Evolutionary conservation across 345 rosid species (phyloP).

Genomic region (Acer negundo): DNA sequence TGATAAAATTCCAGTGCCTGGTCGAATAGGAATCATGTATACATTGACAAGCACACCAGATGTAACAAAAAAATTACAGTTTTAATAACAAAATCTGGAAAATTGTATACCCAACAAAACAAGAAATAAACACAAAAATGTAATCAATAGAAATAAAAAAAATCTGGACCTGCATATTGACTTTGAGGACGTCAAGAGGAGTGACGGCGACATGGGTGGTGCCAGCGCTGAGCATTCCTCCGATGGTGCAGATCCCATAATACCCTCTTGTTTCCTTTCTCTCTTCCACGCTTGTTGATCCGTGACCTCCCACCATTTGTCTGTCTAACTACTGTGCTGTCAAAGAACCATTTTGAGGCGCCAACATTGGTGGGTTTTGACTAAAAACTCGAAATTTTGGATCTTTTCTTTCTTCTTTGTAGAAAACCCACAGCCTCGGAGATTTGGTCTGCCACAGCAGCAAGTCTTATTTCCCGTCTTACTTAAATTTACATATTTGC

Average conservation of each 20-base stretch:
- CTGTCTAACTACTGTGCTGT: neutral
- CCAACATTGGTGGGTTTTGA: neutral
- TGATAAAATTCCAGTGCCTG: no score
- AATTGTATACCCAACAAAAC: neutral
- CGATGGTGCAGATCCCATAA: conserved; percentile 49
- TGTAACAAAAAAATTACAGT: neutral
- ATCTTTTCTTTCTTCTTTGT: neutral
- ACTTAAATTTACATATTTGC: no score
- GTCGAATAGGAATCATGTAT: neutral
- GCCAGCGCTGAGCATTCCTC: conserved; percentile 75
- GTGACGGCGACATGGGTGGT: conserved; percentile 58
- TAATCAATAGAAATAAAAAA: neutral
- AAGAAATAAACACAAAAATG: neutral
- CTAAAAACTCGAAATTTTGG: neutral
- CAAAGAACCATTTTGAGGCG: neutral
- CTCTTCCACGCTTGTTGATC: neutral
- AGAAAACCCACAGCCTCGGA: conserved; percentile 13
- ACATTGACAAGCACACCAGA: no score
- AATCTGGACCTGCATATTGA: conserved; percentile 61
- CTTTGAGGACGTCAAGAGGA: conserved; percentile 75
- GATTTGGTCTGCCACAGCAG: no score
- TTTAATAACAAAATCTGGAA: neutral
- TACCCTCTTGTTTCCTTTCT: conserved; percentile 27
- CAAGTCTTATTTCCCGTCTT: no score
- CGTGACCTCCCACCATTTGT: conserved; percentile 5